phyloP scores from a whole-genome alignment of 208 protist genomes.

The Trypanosoma caninum region DNA sequence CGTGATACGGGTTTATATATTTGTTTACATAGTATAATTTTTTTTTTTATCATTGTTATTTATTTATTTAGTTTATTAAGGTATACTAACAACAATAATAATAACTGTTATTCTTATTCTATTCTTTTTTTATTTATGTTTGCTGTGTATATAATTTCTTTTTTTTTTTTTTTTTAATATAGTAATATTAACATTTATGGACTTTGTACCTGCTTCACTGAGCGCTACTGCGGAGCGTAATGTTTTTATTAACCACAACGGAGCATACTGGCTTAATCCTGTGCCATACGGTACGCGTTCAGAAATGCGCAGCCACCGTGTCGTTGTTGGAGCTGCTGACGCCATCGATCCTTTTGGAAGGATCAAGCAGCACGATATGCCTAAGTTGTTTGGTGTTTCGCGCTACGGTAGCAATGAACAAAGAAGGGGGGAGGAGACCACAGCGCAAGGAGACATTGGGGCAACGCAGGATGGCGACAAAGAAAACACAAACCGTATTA shows the following conservation, averaged over 20 bases:
- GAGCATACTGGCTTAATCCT: constrained; percentile 79
- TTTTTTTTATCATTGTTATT: too few species aligned
- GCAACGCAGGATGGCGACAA: background rate
- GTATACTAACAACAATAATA: too few species aligned
- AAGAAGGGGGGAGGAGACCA: background rate
- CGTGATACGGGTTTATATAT: too few species aligned
- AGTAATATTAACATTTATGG: too few species aligned
- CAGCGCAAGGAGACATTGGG: background rate
- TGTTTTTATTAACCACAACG: constrained; percentile 78
- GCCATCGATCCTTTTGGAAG: constrained; percentile 32
- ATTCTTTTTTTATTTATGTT: too few species aligned
- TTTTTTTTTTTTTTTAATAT: too few species aligned
- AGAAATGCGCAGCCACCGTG: constrained; percentile 17
- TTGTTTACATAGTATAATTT: too few species aligned
- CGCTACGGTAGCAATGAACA: constrained; percentile 35
- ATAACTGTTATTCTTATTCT: too few species aligned
- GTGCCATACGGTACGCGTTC: constrained; percentile 47
- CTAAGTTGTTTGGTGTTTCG: constrained; percentile 59
- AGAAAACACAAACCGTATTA: background rate
- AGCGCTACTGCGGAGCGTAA: constrained; percentile 69
- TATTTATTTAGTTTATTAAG: too few species aligned
- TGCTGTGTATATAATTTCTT: too few species aligned
- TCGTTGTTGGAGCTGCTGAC: constrained; percentile 5
- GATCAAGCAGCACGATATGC: constrained; percentile 27
- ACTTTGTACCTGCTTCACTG: constrained; percentile 36